Percentiles rank a stretch among this genome's conserved stretches.
Evolutionary conservation across 768 basidiomycete genomes (phyloP).

Genomic region (Kockovaella imperatae): DNA sequence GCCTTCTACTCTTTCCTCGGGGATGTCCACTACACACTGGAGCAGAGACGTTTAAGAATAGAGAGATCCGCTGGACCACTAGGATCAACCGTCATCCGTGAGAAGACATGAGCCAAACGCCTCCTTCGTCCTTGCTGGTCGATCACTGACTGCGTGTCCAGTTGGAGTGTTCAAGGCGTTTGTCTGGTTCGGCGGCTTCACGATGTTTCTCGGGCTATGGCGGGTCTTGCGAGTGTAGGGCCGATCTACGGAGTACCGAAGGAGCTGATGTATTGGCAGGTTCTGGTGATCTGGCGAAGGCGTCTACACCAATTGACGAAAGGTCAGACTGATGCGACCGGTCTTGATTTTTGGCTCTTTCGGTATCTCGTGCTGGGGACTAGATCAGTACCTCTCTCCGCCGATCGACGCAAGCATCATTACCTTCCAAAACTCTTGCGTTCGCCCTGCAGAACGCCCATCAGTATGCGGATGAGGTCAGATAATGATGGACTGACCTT

Average conservation of each 20-base stretch:
- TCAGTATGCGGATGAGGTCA: not conserved
- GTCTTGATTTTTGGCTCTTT: constrained; percentile 44
- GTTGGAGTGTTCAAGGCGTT: constrained; percentile 1
- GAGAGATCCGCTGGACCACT: not conserved
- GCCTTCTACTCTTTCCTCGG: constrained; percentile 1
- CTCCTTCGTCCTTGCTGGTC: not conserved
- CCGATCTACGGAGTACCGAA: not conserved
- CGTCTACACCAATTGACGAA: constrained; percentile 43
- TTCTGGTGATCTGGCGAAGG: constrained; percentile 2
- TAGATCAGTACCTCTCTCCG: not conserved
- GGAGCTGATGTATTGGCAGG: not conserved
- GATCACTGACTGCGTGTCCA: not conserved
- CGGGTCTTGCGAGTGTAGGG: not conserved
- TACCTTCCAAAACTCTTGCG: constrained; percentile 49
- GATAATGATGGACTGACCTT: constrained; percentile 32
- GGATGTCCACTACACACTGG: constrained; percentile 1
- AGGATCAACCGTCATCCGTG: not conserved
- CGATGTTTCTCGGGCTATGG: not conserved
- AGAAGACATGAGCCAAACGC: not conserved
- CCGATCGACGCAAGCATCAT: not conserved
- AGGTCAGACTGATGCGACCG: constrained; percentile 47
- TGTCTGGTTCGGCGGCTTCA: not conserved
- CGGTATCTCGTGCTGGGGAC: constrained; percentile 43
- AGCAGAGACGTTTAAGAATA: not conserved
- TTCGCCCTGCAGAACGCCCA: constrained; percentile 30